These are phyloP conservation scores for Nemania sp. DNA, from an alignment of 2,329 filamentous ascomycete genomes.

Conservation along the genomic window DNA sequence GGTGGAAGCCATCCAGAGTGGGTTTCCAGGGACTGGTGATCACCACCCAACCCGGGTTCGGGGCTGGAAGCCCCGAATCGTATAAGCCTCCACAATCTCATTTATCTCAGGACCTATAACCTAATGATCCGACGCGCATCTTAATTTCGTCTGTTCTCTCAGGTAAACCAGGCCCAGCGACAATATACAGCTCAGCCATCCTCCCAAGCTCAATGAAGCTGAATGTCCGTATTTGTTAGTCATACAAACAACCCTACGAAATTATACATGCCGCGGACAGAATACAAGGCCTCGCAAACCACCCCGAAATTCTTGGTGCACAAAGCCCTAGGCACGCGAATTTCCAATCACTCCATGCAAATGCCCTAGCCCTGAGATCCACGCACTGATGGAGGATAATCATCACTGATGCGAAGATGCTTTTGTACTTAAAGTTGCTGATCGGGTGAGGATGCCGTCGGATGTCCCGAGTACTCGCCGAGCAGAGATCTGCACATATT, in stretches of 20 bases:
- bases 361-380: not conserved
- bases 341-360: not conserved
- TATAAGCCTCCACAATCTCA: conserved; percentile 12
- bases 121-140: not conserved
- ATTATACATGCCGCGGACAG: not conserved
- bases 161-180: not conserved
- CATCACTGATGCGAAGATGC: not conserved
- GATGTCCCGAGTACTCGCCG: not conserved
- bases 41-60: conserved; percentile 15
- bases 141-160: conserved; percentile 11
- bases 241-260: too few relatives aligned
- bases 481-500: not conserved
- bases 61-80: conserved; percentile 16
- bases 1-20: not conserved
- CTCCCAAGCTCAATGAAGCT: not conserved
- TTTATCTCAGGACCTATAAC: conserved; percentile 8
- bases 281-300: not conserved
- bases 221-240: not conserved
- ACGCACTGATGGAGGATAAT: not conserved
- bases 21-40: conserved; percentile 7
- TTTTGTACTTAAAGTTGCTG: conserved; percentile 18
- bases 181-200: not conserved
- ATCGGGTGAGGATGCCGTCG: conserved; percentile 17
- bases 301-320: not conserved
- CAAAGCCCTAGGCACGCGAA: not conserved